Conservation (phyloP, 495 filamentous ascomycete species). For the Penicillium canariense region DNA sequence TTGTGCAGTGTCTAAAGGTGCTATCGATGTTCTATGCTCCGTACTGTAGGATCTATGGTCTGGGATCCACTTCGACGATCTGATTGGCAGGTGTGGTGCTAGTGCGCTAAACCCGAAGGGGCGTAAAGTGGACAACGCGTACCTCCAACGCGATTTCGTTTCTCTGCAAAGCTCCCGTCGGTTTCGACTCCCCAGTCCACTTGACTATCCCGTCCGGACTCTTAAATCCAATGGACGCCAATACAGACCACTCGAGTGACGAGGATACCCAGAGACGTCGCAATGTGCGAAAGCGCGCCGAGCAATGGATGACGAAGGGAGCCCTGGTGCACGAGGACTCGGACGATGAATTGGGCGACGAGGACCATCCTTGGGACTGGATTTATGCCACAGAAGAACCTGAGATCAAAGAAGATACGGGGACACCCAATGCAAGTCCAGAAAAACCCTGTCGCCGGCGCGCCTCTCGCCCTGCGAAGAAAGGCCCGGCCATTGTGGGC, state of each 20-base stretch:
- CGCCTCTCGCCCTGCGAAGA: slow-evolving; percentile 28
- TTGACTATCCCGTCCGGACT: not conserved
- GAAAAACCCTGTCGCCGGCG: slow-evolving; percentile 33
- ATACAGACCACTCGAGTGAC: slow-evolving; percentile 18
- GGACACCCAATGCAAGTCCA: slow-evolving; percentile 21
- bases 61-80: not conserved
- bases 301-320: slow-evolving; percentile 60
- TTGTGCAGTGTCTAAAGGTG: too few species aligned
- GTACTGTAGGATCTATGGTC: not conserved
- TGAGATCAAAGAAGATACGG: slow-evolving; percentile 21
- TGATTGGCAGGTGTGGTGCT: slow-evolving; percentile 13
- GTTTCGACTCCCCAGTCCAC: slow-evolving; percentile 4
- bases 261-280: slow-evolving; percentile 13
- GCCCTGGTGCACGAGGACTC: slow-evolving; percentile 79
- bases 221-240: slow-evolving; percentile 20
- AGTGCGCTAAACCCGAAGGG: slow-evolving; percentile 30
- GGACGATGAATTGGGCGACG: slow-evolving; percentile 84
- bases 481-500: slow-evolving; percentile 60
- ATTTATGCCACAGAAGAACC: slow-evolving; percentile 58
- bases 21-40: too few species aligned
- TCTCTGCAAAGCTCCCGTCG: not conserved
- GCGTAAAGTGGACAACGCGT: slow-evolving; percentile 45
- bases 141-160: slow-evolving; percentile 18
- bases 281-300: slow-evolving; percentile 47
- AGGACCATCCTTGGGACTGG: slow-evolving; percentile 93